Conservation (phyloP, 495 filamentous ascomycete genomes). For the Thozetella sp. region DNA sequence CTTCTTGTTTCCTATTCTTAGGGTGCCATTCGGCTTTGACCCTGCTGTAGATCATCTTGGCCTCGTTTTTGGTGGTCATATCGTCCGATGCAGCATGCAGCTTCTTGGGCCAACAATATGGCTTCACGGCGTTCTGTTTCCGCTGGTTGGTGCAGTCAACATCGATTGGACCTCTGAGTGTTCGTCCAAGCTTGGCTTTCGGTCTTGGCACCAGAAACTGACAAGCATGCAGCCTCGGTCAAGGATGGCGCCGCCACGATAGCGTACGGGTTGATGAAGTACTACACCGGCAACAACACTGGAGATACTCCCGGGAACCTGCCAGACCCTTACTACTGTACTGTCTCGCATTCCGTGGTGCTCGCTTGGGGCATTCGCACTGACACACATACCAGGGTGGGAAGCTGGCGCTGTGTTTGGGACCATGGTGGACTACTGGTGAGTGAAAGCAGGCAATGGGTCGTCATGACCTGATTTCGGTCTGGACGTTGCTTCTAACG, state of each 20-base stretch:
- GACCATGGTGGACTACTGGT: conserved; percentile 75
- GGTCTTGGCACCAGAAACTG: neutral
- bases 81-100: neutral
- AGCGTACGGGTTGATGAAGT: conserved; percentile 37
- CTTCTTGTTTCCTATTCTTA: neutral
- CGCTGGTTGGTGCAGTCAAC: neutral
- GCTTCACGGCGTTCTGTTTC: neutral
- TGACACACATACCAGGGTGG: conserved; percentile 51
- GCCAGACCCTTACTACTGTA: conserved; percentile 68
- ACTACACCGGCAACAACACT: conserved; percentile 65
- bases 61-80: neutral
- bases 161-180: conserved; percentile 1
- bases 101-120: neutral
- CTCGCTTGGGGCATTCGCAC: neutral
- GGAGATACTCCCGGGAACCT: conserved; percentile 68
- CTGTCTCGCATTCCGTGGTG: conserved; percentile 2
- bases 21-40: neutral
- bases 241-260: conserved; percentile 31
- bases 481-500: neutral
- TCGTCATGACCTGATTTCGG: no score
- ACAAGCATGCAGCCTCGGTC: conserved; percentile 23
- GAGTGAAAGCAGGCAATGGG: conserved; percentile 9
- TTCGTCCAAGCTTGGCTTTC: neutral
- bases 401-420: conserved; percentile 71
- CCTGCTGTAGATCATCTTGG: neutral